Base-by-base conservation (phyloP, 2,329 filamentous ascomycete genomes). In the Xylariaceae sp. region DNA sequence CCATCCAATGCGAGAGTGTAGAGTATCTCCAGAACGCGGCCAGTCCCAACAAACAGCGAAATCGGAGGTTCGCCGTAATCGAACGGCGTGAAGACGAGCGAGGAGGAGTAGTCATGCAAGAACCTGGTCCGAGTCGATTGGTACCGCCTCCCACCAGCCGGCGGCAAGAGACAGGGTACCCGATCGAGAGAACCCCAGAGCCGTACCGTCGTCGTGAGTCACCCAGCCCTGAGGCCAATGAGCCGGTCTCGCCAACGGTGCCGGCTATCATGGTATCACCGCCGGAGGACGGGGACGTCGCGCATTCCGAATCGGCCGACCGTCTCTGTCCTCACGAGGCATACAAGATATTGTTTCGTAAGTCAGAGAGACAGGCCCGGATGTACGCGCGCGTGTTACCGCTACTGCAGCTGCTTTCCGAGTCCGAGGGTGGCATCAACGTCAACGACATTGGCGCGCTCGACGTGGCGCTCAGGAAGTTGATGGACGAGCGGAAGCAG, bases 401-500 rank as follows among this genome's bases (percentile, higher is more conserved):
- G 5, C 29, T 53, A 6, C 8, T 42, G 9, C 47, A 21, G 31
- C 38, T 51, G 3, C 16, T 51, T 2, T 38, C 50, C 13, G 46
- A 52, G 7, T 40, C 45, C 2, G 44, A 48, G 16, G n/a, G n/a
- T n/a, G 27, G 32, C n/a, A 30, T 52, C 8, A 36, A 48, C 5
- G 16, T 34, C 4, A 17, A 43, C 4, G 34, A 56, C 29, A 18
- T 29, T 7, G 8, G 3, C 1, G 31, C 19, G 3, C 31, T 52
- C 6, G 35, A 36, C 3, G 30, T 34, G 2, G 36, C 40, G 4
- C 27, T 56, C 2, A 41, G 35, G 15, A 11, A n/a, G 1, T 48
- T 57, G 2, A 50, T 53, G 11, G 26, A 35, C 1, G 53, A 55
- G 16, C 46, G 44, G 8, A 31, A 40, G 1, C 40, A 28, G 33